Evolutionary conservation across 2,329 filamentous ascomycete species (phyloP).

Genomic region (Aspergillus sp.): DNA sequence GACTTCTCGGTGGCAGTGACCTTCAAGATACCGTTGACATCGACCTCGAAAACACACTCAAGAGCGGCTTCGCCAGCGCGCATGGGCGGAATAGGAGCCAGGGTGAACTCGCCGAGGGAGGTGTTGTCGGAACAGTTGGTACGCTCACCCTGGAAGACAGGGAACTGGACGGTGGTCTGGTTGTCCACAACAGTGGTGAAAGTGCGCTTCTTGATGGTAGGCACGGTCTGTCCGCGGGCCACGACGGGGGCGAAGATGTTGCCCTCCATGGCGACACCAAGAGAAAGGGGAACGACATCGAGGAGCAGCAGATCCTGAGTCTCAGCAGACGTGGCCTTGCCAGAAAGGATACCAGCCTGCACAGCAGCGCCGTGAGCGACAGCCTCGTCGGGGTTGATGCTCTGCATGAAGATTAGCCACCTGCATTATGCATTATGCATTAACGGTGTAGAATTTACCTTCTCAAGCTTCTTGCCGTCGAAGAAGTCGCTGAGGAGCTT

Average conservation of each 20-base stretch:
- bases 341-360: slow-evolving; percentile 96
- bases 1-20: slow-evolving; percentile 99
- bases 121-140: slow-evolving; percentile 99
- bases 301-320: slow-evolving; percentile 89
- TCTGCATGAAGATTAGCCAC: slow-evolving; percentile 30
- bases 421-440: neutral
- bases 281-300: slow-evolving; percentile 90
- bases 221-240: slow-evolving; percentile 65
- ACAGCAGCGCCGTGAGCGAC: slow-evolving; percentile 98
- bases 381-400: slow-evolving; percentile 99
- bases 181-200: slow-evolving; percentile 65
- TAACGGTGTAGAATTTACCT: slow-evolving; percentile 36
- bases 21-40: slow-evolving; percentile 99
- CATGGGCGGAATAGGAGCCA: slow-evolving; percentile 79
- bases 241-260: slow-evolving; percentile 98
- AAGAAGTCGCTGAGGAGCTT: slow-evolving; percentile 99
- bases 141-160: slow-evolving; percentile 91
- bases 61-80: slow-evolving; percentile 91
- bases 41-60: slow-evolving; percentile 97
- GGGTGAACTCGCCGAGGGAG: slow-evolving; percentile 90
- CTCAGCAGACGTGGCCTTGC: slow-evolving; percentile 92
- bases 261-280: slow-evolving; percentile 99
- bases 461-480: slow-evolving; percentile 99
- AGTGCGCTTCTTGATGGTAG: slow-evolving; percentile 72
- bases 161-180: slow-evolving; percentile 81